Base-by-base conservation (phyloP, 805 yeast species). In the Starmerella floris region DNA sequence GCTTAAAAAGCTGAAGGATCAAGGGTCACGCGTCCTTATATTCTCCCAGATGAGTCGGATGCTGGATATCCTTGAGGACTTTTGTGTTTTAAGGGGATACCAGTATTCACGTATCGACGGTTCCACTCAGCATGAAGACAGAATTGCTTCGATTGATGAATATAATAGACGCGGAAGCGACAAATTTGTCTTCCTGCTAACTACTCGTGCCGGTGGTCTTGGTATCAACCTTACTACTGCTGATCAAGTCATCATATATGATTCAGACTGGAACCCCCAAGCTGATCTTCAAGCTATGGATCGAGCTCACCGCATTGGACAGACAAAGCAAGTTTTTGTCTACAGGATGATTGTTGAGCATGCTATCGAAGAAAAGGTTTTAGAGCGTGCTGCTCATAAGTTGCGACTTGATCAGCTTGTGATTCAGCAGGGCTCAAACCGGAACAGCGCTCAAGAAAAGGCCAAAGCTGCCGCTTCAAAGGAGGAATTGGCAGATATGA, bases 261-360 rank as follows among this genome's bases (percentile, higher is more conserved):
- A 87, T 61, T 82, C 94, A 0, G 97, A 87, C 62, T 87, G 97
- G 97, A 87, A 87, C 57, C 97, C 97, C 1, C 97, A 87, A 57
- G 96, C 95, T 0, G 97, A 87, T 67, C 67, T 87, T 52, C 97
- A 87, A 63, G 96, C 96, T 1, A 87, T 87, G 97, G 97, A 87
- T 58, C 71, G 97, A 54, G 96, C 96, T 1, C 97, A 87, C 57
- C 75, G 97, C 67, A 87, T 87, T 57, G 97, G 97, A 6, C 97
- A 87, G 60, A 88, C 82, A 56, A 88, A 88, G 58, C 98, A 88
- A 63, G 98, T 88, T 3, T 72, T 74, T 51, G 97, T 88, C 17
- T 88, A 73, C 58, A 67, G 98, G 50, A 83, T 88, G 62, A 93
- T 88, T 23, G 88, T 96, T 2, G 96, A 88, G 56, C 80, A 85